These are phyloP conservation scores for Fusarium sp. DNA, from an alignment of 2,329 filamentous ascomycete species.

Conservation along the genomic window DNA sequence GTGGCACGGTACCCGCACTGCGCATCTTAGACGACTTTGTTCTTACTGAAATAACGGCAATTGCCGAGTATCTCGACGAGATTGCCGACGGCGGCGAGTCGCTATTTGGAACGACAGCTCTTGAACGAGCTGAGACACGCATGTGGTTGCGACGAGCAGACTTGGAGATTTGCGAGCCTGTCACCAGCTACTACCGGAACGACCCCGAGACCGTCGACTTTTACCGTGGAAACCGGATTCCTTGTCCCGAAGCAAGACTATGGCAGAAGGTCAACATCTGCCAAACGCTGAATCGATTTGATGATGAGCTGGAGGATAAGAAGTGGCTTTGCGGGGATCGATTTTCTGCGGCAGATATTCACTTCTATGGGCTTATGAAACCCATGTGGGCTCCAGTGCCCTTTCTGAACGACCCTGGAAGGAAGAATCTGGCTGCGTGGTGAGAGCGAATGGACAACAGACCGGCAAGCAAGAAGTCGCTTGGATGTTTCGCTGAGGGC, in stretches of 20 bases:
- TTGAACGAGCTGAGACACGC: constrained; percentile 1
- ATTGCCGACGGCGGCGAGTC: background rate
- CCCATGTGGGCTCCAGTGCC: background rate
- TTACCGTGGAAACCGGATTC: constrained; percentile 7
- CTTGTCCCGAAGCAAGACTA: background rate
- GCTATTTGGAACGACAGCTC: background rate
- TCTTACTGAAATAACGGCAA: constrained; percentile 11
- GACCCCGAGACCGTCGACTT: constrained; percentile 2
- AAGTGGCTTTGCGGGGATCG: constrained; percentile 1
- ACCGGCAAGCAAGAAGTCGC: background rate
- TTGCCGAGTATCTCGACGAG: constrained; percentile 13
- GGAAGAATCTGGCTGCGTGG: constrained; percentile 9
- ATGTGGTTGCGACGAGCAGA: constrained; percentile 18
- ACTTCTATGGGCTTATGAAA: constrained; percentile 11
- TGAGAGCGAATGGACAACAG: constrained; percentile 4
- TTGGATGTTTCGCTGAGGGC: background rate
- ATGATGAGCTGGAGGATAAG: constrained; percentile 14
- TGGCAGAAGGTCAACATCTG: constrained; percentile 3
- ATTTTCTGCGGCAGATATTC: constrained; percentile 14
- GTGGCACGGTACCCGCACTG: constrained; percentile 12
- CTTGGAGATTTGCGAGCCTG: constrained; percentile 9
- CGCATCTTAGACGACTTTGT: background rate
- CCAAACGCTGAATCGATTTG: constrained; percentile 6
- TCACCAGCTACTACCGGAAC: background rate
- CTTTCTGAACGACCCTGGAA: background rate